Conservation (phyloP, 2,329 filamentous ascomycete genomes). For the Neurospora sp. region DNA sequence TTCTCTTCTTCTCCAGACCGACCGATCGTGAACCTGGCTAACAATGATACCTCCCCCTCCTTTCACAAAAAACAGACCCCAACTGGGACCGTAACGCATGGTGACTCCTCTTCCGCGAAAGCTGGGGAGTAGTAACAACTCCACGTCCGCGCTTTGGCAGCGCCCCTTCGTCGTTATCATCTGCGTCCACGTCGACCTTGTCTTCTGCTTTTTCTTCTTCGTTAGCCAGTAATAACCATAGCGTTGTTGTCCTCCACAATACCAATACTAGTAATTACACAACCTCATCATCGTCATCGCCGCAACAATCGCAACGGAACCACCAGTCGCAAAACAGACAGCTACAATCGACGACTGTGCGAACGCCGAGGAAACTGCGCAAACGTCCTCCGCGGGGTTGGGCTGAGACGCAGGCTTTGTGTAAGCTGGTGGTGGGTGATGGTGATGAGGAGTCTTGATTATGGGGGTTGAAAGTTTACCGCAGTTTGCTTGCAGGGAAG, state of each 20-base stretch:
- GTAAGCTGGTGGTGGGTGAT: slow-evolving; percentile 14
- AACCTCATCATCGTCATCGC: not conserved
- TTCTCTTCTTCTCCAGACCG: not conserved
- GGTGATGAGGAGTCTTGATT: not conserved
- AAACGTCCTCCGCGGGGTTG: slow-evolving; percentile 28
- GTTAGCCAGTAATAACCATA: not conserved
- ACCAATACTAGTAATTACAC: not conserved
- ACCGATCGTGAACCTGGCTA: slow-evolving; percentile 1
- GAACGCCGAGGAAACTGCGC: slow-evolving; percentile 31
- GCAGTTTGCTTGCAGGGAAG: not conserved
- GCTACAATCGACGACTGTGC: slow-evolving; percentile 3
- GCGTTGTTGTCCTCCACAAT: not conserved
- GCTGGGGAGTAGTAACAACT: slow-evolving; percentile 11
- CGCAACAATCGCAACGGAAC: not conserved
- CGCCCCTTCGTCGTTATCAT: not conserved
- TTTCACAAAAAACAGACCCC: slow-evolving; percentile 45
- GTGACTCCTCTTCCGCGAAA: slow-evolving; percentile 37
- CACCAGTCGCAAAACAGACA: not conserved
- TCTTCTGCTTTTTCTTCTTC: not conserved
- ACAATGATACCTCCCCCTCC: not conserved
- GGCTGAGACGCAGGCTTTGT: slow-evolving; percentile 20
- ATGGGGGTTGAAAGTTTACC: not conserved
- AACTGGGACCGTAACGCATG: slow-evolving; percentile 89
- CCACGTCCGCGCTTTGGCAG: slow-evolving; percentile 9
- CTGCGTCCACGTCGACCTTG: not conserved